Base-by-base conservation (phyloP, 179 eudicot genomes). In the Silene noctiflora region DNA sequence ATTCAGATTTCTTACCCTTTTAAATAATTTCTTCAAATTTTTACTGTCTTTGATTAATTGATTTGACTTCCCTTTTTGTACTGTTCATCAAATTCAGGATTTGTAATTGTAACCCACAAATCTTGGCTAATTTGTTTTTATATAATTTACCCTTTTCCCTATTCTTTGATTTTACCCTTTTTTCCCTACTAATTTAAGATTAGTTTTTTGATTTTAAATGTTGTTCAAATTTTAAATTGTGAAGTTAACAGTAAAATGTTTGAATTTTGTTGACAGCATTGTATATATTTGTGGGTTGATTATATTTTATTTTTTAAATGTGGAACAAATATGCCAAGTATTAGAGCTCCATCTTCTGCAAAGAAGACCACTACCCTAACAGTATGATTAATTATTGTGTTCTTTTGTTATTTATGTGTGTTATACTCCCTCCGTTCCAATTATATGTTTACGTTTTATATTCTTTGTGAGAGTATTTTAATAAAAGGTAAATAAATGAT, bases 321-420 rank as follows among this genome's bases (percentile, higher is more conserved):
- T 72, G 20, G 42, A 65, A 78, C 44, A 65, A 35, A 73, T 4
- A 79, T 79, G 81, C 81, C 81, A 14, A 79, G 81, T 68, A 59
- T 79, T 58, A 73, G 74, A 79, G 73, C 81, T 73, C 51, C 77
- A 58, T 63, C 77, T 1, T 64, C 74, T 39, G 67, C 81, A n/a
- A 79, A 73, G 77, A 79, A 79, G 66, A 73, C 74, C 60, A 79
- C 77, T n/a, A 73, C 77, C 9, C 77, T 79, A 25, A 73, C 77
- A 33, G 81, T 78, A 64, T 75, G 53, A 2, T 61, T 24, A 31
- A 11, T 29, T 69, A 16, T 5, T 22, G 0, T 62, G 25, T 6
- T 48, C 1, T 31, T 27, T 13, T 51, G 33, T 27, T 53, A 17
- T 51, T 7, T 39, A 39, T 5, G 0, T 16, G 20, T 11, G 39